Percentiles rank a stretch among this genome's conserved stretches.
Evolutionary conservation across 176 grass and related monocot species (phyloP).

Genomic region (Neostapfia colusana): DNA sequence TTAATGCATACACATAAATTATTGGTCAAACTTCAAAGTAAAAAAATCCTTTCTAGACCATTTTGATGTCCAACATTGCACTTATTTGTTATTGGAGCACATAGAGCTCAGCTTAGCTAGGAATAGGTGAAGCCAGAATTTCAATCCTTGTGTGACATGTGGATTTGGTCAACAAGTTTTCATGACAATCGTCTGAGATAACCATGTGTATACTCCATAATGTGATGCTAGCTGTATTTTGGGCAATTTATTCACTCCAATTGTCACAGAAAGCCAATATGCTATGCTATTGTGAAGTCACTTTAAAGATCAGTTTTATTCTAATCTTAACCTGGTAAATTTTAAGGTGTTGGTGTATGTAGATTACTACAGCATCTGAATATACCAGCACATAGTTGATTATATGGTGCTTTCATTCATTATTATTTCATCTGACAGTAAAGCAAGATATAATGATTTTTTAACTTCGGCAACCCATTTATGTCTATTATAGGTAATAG

Average conservation of each 20-base stretch:
- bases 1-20: neutral
- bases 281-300: neutral
- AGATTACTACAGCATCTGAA: slow-evolving; percentile 9
- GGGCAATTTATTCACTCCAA: neutral
- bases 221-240: neutral
- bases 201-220: neutral
- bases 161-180: neutral
- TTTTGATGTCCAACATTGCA: neutral
- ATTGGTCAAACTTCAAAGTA: neutral
- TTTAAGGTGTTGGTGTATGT: neutral
- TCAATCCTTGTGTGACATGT: neutral
- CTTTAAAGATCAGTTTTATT: neutral
- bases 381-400: neutral
- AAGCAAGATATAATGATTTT: slow-evolving; percentile 10
- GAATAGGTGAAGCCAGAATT: neutral
- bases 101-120: neutral
- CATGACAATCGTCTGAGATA: neutral
- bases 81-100: neutral
- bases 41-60: neutral
- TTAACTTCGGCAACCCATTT: slow-evolving; percentile 2
- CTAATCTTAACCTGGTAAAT: neutral
- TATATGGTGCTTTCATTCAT: neutral
- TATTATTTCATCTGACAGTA: slow-evolving; percentile 2
- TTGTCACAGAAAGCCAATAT: neutral
- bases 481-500: slow-evolving; percentile 78